Conservation (phyloP, 176 grass and related monocot genomes). For the Cenchrus purpureus region DNA sequence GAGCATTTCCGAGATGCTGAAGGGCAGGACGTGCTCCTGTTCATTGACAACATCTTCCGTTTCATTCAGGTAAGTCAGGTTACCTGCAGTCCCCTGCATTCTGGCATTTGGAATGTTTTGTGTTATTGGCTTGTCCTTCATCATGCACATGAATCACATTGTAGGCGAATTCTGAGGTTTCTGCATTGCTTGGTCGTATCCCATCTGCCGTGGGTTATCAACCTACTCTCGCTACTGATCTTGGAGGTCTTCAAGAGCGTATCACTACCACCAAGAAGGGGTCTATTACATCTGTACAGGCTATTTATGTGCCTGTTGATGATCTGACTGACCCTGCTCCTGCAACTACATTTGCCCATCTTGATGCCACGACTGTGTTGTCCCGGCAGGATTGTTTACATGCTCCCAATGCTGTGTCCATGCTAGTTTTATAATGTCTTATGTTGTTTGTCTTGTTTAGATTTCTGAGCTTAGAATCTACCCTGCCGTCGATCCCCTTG, state of each 20-base stretch:
- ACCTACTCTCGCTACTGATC: conserved; percentile 96
- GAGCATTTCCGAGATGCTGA: conserved; percentile 95
- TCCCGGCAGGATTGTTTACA: conserved; percentile 68
- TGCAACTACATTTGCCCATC: conserved; percentile 95
- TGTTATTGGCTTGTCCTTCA: background rate
- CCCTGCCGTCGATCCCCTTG: conserved; percentile 86
- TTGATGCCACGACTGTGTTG: conserved; percentile 95
- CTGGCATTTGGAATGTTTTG: background rate
- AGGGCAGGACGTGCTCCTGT: conserved; percentile 91
- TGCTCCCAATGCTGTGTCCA: background rate
- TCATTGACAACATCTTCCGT: conserved; percentile 99
- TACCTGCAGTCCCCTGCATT: background rate
- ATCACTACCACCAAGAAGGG: conserved; percentile 96
- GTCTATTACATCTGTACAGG: conserved; percentile 94
- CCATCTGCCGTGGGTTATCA: conserved; percentile 98
- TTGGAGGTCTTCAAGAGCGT: conserved; percentile 92
- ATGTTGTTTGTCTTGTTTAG: conserved; percentile 31
- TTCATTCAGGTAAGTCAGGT: conserved; percentile 96
- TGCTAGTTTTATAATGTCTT: background rate
- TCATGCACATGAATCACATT: background rate
- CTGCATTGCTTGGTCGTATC: conserved; percentile 94
- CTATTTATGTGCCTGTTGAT: conserved; percentile 99
- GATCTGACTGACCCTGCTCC: conserved; percentile 98
- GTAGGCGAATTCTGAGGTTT: conserved; percentile 96
- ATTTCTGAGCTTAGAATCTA: conserved; percentile 97